phyloP scores from a whole-genome alignment of 768 basidiomycete species.

The Boletus pseudo-olivaceus region DNA sequence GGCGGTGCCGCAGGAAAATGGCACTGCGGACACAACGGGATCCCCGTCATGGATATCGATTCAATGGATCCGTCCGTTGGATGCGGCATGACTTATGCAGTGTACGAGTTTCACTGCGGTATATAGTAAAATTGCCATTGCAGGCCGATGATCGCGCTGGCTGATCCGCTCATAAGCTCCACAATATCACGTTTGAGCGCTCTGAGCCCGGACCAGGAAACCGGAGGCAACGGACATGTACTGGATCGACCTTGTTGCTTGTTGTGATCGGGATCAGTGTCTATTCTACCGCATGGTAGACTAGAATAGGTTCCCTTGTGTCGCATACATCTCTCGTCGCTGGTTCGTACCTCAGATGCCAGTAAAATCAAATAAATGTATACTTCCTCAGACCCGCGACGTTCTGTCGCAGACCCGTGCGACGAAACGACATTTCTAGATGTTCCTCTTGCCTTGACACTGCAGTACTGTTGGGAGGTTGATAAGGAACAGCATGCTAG shows the following conservation, averaged over 20 bases:
- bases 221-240: too few species aligned
- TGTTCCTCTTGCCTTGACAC: not conserved
- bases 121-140: not conserved
- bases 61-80: slow-evolving; percentile 40
- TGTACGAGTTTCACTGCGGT: not conserved
- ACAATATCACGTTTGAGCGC: not conserved
- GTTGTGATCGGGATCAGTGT: not conserved
- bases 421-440: not conserved
- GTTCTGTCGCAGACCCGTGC: not conserved
- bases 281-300: not conserved
- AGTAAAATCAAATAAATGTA: not conserved
- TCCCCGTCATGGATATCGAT: slow-evolving; percentile 42
- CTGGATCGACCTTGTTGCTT: not conserved
- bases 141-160: not conserved
- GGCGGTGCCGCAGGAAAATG: slow-evolving; percentile 16
- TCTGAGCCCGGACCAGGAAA: not conserved
- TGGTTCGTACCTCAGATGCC: not conserved
- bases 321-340: not conserved
- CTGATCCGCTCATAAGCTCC: not conserved
- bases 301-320: not conserved
- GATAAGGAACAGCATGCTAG: not conserved
- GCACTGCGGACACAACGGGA: slow-evolving; percentile 1
- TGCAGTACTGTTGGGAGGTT: too few species aligned
- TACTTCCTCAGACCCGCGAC: not conserved
- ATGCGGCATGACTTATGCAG: slow-evolving; percentile 17